These are phyloP conservation scores for Leptographium galeiforme DNA, from an alignment of 2,329 filamentous ascomycete genomes.

Conservation along the genomic window DNA sequence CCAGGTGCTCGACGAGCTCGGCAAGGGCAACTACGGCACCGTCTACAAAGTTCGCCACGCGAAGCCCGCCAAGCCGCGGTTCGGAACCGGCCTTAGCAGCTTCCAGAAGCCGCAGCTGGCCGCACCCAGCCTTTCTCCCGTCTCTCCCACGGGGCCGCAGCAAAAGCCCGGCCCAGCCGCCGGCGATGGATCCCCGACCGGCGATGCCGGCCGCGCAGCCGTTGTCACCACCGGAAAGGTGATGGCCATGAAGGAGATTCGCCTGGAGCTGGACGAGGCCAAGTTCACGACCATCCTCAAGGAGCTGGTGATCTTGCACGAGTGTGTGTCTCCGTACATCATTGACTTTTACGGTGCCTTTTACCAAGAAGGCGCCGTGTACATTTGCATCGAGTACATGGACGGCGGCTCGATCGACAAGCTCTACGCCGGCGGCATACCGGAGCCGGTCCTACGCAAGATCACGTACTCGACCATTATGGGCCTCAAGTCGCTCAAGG, in stretches of 20 bases:
- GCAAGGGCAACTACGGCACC: constrained; percentile 96
- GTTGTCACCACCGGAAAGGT: constrained; percentile 54
- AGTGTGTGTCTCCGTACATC: constrained; percentile 89
- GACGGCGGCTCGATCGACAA: constrained; percentile 97
- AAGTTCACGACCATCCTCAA: constrained; percentile 97
- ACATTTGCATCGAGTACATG: constrained; percentile 99
- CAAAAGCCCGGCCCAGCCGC: constrained; percentile 17
- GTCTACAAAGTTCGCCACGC: constrained; percentile 93
- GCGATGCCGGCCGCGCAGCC: not conserved
- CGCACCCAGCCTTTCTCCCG: not conserved
- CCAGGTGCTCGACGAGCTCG: constrained; percentile 81
- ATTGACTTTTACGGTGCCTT: constrained; percentile 99
- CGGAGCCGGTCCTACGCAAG: constrained; percentile 76
- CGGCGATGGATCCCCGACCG: not conserved
- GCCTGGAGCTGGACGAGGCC: constrained; percentile 85
- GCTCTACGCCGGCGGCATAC: constrained; percentile 78
- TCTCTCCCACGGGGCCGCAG: constrained; percentile 6
- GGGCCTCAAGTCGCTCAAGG: constrained; percentile 85
- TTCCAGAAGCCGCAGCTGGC: constrained; percentile 20
- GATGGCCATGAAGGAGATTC: constrained; percentile 99
- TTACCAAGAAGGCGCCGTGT: constrained; percentile 96
- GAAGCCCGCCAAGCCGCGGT: constrained; percentile 44
- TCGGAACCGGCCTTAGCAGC: constrained; percentile 43
- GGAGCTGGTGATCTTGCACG: constrained; percentile 90
- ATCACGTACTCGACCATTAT: constrained; percentile 82